Evolutionary conservation across 1,284 basidiomycete genomes (phyloP).

Genomic region (Boletus semigastroideus): DNA sequence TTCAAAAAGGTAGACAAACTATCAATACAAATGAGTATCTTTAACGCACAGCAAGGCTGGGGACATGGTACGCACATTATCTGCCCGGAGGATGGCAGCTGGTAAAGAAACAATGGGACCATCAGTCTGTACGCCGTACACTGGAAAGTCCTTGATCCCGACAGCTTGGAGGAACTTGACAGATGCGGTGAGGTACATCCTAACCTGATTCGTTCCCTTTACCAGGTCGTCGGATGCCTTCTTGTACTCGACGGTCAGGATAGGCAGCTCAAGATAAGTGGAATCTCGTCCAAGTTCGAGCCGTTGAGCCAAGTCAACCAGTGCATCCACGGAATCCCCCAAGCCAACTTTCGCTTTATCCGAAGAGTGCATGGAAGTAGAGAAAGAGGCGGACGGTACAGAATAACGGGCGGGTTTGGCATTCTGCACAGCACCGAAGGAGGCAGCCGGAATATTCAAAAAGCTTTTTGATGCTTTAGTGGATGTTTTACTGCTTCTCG

Average conservation of each 20-base stretch:
- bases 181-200: conserved; percentile 13
- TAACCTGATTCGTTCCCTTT: conserved; percentile 10
- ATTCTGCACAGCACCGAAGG: neutral
- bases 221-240: neutral
- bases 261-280: conserved; percentile 6
- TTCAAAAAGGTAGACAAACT: conserved; percentile 12
- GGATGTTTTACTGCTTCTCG: neutral
- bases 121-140: conserved; percentile 11
- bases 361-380: neutral
- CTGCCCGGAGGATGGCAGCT: conserved; percentile 6
- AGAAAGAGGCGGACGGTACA: neutral
- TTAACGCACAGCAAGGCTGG: too few species aligned
- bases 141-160: conserved; percentile 4
- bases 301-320: neutral
- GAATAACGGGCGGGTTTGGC: neutral
- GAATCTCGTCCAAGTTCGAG: neutral
- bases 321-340: neutral
- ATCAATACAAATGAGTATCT: too few species aligned
- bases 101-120: conserved; percentile 4
- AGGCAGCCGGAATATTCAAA: neutral
- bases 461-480: neutral
- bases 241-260: conserved; percentile 3
- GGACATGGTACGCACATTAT: conserved; percentile 1
- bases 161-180: conserved; percentile 10
- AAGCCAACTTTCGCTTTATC: neutral